Conservation (phyloP, 352 stramenopile genomes). For the Elongisporangium prolatum region DNA sequence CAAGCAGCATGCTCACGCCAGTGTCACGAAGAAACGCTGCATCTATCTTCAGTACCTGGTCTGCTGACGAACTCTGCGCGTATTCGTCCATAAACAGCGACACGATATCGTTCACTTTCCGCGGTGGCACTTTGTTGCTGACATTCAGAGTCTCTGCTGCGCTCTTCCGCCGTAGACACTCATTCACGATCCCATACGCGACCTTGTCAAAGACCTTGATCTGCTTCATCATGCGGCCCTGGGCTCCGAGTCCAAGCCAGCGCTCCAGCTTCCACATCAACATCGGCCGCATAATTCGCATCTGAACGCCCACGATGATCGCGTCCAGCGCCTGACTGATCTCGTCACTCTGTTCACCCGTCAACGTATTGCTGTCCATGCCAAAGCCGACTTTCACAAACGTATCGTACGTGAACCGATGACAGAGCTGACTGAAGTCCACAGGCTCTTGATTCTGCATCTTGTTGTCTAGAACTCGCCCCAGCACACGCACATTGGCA, state of each 20-base stretch:
- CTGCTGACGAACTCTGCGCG: conserved; percentile 10
- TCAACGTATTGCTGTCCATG: conserved; percentile 34
- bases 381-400: conserved; percentile 62
- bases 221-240: conserved; percentile 18
- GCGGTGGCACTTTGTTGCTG: not conserved
- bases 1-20: conserved; percentile 76
- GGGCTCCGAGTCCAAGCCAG: conserved; percentile 21
- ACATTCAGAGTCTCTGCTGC: not conserved
- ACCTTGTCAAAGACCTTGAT: conserved; percentile 21
- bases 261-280: conserved; percentile 30
- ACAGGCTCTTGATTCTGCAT: too few relatives aligned
- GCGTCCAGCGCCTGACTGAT: too few relatives aligned
- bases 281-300: conserved; percentile 26
- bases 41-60: conserved; percentile 4
- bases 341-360: not conserved
- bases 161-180: conserved; percentile 10
- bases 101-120: conserved; percentile 28
- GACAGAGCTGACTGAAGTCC: too few relatives aligned
- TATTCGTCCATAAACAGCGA: conserved; percentile 31
- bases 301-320: too few relatives aligned
- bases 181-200: conserved; percentile 15
- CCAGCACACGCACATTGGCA: conserved; percentile 30
- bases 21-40: conserved; percentile 53
- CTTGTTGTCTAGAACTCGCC: conserved; percentile 10
- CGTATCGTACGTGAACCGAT: conserved; percentile 49